Percentiles rank a stretch among this genome's conserved stretches.
Conservation (phyloP, 139 green algal species). For the Closterium sp. region DNA sequence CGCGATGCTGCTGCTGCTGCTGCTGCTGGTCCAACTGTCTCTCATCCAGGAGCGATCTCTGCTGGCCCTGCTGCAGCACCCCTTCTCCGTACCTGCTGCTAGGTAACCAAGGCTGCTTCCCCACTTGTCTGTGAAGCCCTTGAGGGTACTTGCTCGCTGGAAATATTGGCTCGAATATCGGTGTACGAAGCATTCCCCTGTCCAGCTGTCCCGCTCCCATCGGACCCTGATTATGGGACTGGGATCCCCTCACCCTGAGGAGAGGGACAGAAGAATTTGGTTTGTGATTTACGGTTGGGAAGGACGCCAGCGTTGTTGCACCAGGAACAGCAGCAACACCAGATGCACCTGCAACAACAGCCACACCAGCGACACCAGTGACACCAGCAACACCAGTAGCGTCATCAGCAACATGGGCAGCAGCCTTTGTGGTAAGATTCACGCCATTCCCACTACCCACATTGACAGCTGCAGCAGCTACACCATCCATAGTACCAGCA, state of each 20-base stretch:
- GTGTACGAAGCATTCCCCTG: background rate
- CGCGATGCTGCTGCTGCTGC: too few species aligned
- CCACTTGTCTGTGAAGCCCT: background rate
- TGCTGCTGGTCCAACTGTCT: background rate
- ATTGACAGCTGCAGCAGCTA: too few species aligned
- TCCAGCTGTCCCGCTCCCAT: background rate
- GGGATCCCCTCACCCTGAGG: too few species aligned
- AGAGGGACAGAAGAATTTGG: too few species aligned
- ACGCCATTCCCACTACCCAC: too few species aligned
- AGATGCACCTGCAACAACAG: background rate
- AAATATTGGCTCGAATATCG: background rate
- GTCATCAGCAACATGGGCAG: too few species aligned
- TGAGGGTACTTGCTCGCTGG: background rate
- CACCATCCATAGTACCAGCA: too few species aligned
- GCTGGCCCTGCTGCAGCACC: background rate
- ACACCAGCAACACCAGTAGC: background rate
- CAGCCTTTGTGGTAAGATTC: too few species aligned
- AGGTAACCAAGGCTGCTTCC: background rate
- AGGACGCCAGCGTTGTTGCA: background rate
- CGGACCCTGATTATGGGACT: background rate
- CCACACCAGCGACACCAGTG: background rate
- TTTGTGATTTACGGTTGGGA: too few species aligned
- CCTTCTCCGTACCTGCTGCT: background rate
- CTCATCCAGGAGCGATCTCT: background rate
- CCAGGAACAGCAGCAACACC: background rate